Evolutionary conservation across 352 stramenopile species (phyloP).

Genomic region (Chrysophaeum taylorii): DNA sequence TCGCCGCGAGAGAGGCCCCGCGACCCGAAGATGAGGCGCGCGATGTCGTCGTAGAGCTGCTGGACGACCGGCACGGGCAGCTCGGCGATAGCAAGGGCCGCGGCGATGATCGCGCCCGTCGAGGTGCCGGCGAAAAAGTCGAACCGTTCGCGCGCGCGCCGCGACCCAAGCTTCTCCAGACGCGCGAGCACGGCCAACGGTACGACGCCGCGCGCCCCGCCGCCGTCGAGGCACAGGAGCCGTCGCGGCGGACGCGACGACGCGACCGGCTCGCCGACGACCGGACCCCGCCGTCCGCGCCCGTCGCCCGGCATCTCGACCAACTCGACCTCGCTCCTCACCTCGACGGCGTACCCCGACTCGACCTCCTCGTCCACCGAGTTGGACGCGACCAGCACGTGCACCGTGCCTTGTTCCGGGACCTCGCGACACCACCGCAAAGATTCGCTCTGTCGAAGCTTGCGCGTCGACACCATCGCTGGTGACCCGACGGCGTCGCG

Average conservation of each 20-base stretch:
- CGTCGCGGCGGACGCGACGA: background rate
- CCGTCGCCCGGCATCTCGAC: background rate
- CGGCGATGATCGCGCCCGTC: conserved; percentile 8
- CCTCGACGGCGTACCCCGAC: background rate
- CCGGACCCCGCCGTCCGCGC: conserved; percentile 4
- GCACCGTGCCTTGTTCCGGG: background rate
- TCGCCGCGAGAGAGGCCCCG: background rate
- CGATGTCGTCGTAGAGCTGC: background rate
- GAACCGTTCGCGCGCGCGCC: background rate
- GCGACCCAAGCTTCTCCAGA: background rate
- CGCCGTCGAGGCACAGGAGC: background rate
- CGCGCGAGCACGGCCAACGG: conserved; percentile 5
- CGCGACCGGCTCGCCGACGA: background rate
- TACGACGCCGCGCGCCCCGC: conserved; percentile 7
- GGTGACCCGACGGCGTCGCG: background rate
- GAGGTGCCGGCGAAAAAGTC: conserved; percentile 12
- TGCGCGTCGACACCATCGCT: background rate
- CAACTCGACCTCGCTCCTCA: background rate
- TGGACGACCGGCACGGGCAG: conserved; percentile 2
- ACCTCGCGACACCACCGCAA: background rate
- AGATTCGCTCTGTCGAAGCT: background rate
- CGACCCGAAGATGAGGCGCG: conserved; percentile 11
- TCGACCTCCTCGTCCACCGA: background rate
- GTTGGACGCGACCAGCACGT: conserved; percentile 6
- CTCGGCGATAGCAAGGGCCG: background rate